A percentile compares a stretch with the other conserved stretches of the same genome.
These are phyloP conservation scores for Micractinium sp. DNA, from an alignment of 139 green algal species.

Conservation along the genomic window DNA sequence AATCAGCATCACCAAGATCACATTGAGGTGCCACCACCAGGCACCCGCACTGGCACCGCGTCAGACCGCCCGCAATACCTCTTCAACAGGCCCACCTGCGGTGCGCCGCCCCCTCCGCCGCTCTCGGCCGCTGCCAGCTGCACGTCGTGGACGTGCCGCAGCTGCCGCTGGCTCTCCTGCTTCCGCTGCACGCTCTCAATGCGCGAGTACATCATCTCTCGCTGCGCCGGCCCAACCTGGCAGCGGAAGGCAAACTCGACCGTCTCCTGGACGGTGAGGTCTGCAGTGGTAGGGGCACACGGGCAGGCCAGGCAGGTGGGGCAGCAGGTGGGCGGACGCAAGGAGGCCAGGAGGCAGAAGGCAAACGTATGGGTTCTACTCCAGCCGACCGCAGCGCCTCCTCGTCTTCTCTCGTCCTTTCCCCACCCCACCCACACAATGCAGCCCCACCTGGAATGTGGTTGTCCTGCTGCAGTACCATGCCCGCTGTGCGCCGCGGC, in stretches of 20 bases:
- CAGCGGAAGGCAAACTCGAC: constrained; percentile 69
- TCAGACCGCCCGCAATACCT: too few species aligned
- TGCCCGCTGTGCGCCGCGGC: constrained; percentile 47
- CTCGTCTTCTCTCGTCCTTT: too few species aligned
- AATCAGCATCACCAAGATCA: too few species aligned
- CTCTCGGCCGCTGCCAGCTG: background rate
- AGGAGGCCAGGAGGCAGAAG: background rate
- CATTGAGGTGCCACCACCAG: too few species aligned
- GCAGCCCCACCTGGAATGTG: constrained; percentile 52
- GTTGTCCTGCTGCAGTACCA: constrained; percentile 71
- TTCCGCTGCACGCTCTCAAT: background rate
- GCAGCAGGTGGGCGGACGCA: constrained; percentile 50
- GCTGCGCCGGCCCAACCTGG: constrained; percentile 1
- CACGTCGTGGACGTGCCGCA: background rate
- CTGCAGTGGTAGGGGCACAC: background rate
- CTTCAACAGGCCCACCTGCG: background rate
- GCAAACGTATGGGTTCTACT: too few species aligned
- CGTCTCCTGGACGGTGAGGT: constrained; percentile 77
- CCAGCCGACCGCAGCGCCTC: too few species aligned
- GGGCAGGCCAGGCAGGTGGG: background rate
- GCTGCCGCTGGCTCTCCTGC: background rate
- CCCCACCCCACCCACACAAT: too few species aligned
- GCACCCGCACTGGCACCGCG: too few species aligned
- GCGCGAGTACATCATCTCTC: background rate
- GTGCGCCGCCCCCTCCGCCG: background rate